A percentile compares a stretch with the other conserved stretches of the same genome.
Conservation (phyloP, 495 filamentous ascomycete genomes). For the Hypoxylon fragiforme region DNA sequence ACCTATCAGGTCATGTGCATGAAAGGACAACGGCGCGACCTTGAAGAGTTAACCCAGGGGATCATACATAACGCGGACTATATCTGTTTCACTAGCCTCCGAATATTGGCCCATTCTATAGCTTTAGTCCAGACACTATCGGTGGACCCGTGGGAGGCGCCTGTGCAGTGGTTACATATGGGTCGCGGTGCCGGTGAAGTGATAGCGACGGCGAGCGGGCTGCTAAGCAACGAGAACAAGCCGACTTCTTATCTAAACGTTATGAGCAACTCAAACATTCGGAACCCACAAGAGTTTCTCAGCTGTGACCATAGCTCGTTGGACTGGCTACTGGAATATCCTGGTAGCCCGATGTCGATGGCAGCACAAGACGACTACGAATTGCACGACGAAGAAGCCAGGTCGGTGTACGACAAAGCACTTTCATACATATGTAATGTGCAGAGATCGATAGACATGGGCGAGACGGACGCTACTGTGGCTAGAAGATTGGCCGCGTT, state of each 20-base stretch:
- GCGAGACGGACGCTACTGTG: conserved; percentile 36
- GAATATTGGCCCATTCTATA: conserved; percentile 38
- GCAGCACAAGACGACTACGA: conserved; percentile 35
- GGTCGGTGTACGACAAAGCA: conserved; percentile 37
- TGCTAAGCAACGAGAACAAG: conserved; percentile 18
- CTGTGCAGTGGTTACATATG: conserved; percentile 40
- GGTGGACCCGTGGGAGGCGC: conserved; percentile 40
- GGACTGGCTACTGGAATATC: conserved; percentile 39
- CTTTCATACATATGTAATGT: conserved; percentile 42
- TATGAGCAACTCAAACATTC: conserved; percentile 31
- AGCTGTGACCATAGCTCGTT: conserved; percentile 32
- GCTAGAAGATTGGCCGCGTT: conserved; percentile 44
- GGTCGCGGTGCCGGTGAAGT: conserved; percentile 36
- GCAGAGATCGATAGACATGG: conserved; percentile 31
- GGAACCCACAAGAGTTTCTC: conserved; percentile 28
- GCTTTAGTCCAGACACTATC: conserved; percentile 38
- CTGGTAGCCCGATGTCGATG: conserved; percentile 18
- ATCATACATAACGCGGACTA: conserved; percentile 30
- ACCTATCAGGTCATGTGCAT: conserved; percentile 36
- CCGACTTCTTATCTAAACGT: conserved; percentile 27
- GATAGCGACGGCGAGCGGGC: conserved; percentile 25
- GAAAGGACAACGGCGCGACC: conserved; percentile 35
- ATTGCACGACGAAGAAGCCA: conserved; percentile 35
- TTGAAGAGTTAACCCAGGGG: conserved; percentile 22
- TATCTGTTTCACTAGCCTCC: conserved; percentile 37